These are phyloP conservation scores for Colletotrichum simmondsii DNA, from an alignment of 2,329 filamentous ascomycete species.

Conservation along the genomic window DNA sequence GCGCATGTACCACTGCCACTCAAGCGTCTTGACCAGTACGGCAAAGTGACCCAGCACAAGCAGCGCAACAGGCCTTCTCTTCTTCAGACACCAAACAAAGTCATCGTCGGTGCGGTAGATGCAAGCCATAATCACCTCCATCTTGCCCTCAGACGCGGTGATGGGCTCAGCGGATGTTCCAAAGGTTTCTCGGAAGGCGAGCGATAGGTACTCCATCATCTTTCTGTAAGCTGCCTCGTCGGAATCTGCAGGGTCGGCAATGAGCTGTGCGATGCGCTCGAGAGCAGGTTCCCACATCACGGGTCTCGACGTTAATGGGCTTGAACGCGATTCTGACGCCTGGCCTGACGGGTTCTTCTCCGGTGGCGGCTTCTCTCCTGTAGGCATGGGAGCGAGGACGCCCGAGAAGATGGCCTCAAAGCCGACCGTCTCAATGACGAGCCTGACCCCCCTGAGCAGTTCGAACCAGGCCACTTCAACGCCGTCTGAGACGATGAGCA, in stretches of 20 bases:
- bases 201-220: not conserved
- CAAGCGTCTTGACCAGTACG: constrained; percentile 31
- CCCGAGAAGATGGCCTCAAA: constrained; percentile 33
- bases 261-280: constrained; percentile 9
- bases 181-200: constrained; percentile 25
- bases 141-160: not conserved
- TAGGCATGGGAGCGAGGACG: constrained; percentile 6
- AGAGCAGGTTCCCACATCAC: constrained; percentile 33
- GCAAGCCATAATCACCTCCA: constrained; percentile 33
- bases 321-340: no score
- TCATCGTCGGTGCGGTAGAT: constrained; percentile 28
- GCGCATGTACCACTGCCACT: constrained; percentile 36
- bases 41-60: constrained; percentile 35
- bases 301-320: not conserved
- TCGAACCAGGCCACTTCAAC: constrained; percentile 36
- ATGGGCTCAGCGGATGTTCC: constrained; percentile 17
- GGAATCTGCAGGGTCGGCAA: not conserved
- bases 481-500: constrained; percentile 33
- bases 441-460: constrained; percentile 33
- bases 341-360: no score
- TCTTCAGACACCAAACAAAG: constrained; percentile 25
- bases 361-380: not conserved
- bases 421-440: constrained; percentile 33
- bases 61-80: constrained; percentile 27
- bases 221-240: constrained; percentile 1